Conservation (phyloP, 208 protist genomes). For the Wallacemonas sp. region DNA sequence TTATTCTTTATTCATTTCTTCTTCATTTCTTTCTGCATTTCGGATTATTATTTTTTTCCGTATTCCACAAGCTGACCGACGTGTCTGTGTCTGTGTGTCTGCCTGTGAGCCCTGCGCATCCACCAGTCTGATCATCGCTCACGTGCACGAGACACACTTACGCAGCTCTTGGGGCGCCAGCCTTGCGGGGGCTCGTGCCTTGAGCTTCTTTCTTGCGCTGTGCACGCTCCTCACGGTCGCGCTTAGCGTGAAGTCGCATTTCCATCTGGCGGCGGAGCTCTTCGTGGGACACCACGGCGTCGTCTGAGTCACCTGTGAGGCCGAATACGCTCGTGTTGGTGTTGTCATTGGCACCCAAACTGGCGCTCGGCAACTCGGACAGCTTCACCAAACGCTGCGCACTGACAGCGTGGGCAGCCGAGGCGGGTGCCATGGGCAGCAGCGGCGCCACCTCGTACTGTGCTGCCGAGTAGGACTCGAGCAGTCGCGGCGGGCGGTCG, state of each 20-base stretch:
- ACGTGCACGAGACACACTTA: slow-evolving; percentile 5
- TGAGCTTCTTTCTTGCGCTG: slow-evolving; percentile 62
- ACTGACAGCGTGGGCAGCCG: slow-evolving; percentile 50
- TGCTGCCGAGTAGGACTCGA: slow-evolving; percentile 15
- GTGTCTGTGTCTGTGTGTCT: too few relatives aligned
- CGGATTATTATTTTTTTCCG: too few relatives aligned
- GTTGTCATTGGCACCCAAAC: slow-evolving; percentile 46
- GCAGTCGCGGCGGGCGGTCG: slow-evolving; percentile 18
- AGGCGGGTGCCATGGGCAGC: slow-evolving; percentile 43
- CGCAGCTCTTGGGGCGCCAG: slow-evolving; percentile 13
- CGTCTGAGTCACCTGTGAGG: slow-evolving; percentile 50
- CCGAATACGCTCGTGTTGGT: slow-evolving; percentile 16
- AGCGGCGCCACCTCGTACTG: slow-evolving; percentile 39
- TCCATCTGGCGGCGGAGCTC: slow-evolving; percentile 85
- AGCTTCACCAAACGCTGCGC: slow-evolving; percentile 66
- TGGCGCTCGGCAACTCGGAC: slow-evolving; percentile 75
- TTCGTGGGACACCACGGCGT: slow-evolving; percentile 83
- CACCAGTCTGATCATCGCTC: too few relatives aligned
- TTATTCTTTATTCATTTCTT: too few relatives aligned
- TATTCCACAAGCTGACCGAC: too few relatives aligned
- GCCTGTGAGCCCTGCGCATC: too few relatives aligned
- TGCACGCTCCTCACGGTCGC: slow-evolving; percentile 80
- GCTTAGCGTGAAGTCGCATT: slow-evolving; percentile 61
- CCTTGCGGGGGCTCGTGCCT: slow-evolving; percentile 22
- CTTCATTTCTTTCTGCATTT: too few relatives aligned